These are phyloP conservation scores for Nicotiana attenuata DNA, from an alignment of 257 asterid species.

Conservation along the genomic window DNA sequence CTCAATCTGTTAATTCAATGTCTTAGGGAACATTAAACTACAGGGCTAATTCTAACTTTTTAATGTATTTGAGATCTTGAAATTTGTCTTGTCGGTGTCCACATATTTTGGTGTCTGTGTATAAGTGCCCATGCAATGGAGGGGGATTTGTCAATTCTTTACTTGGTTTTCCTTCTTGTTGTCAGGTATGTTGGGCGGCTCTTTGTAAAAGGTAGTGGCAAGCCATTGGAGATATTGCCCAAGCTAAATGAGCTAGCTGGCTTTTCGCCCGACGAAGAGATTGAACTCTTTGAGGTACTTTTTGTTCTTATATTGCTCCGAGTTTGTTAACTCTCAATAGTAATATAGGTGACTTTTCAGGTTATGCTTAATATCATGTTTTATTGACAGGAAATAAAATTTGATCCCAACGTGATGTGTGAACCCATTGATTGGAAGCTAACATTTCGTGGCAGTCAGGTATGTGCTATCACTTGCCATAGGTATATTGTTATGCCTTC, in stretches of 20 bases:
- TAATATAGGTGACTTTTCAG: not conserved
- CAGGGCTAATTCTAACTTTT: not conserved
- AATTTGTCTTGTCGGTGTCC: constrained; percentile 3
- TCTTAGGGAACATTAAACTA: not conserved
- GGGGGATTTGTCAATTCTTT: not conserved
- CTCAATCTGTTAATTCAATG: not conserved
- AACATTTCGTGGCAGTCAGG: constrained; percentile 60
- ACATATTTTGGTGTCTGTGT: not conserved
- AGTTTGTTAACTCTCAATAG: not conserved
- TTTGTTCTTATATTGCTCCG: not conserved
- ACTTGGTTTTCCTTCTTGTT: constrained; percentile 12
- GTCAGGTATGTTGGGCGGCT: constrained; percentile 65
- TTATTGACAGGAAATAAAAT: constrained; percentile 64
- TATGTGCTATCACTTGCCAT: constrained; percentile 13
- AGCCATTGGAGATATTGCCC: constrained; percentile 51
- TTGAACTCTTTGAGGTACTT: constrained; percentile 73
- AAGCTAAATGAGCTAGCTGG: constrained; percentile 73
- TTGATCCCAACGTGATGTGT: constrained; percentile 73
- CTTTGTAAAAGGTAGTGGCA: constrained; percentile 60
- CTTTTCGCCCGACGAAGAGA: constrained; percentile 63
- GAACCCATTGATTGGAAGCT: constrained; percentile 59
- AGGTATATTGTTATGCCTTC: not conserved
- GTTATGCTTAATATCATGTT: not conserved
- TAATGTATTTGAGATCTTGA: not conserved
- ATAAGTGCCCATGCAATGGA: not conserved